Evolutionary conservation across 768 basidiomycete genomes (phyloP), one percentile per base, ranked within the genome.

Genomic region (Exidia glandulosa): DNA sequence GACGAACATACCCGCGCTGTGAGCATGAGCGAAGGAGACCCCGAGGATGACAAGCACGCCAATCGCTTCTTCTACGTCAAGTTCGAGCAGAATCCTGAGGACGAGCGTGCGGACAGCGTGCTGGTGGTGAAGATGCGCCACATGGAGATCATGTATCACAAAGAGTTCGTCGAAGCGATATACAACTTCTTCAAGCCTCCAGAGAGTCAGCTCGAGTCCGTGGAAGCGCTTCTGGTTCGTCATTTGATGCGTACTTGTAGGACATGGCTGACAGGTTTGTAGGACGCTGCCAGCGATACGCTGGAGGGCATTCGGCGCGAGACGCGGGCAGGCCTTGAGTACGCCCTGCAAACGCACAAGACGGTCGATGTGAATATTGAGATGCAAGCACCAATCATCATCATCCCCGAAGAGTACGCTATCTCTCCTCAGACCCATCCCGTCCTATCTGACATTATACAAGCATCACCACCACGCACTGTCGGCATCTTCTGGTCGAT

Each of bases 301-400:
- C 76, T 99, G 2, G 95, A 98, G 68, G 94, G 90, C 4, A 74
- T 99, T 29, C 80, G 94, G 60, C 93, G 93, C 68, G 94, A 97
- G 68, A 98, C 96, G 6, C 76, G 96, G 58, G 90, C 91, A 0
- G 93, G 96, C 16, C 76, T 99, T 58, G 95, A 98, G 74, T 88
- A 88, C 73, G 95, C 95, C 0, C 73, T 99, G 55, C 86, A 94
- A 70, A 85, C 83, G 16, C 94, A 96, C 77, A 95, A 93, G 77
- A 98, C 96, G 1, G 77, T 98, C 48, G 94, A 98, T 69, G 77
- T 99, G n/a, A 89, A 91, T 64, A 83, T 99, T 75, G 94, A 99
- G 67, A 81, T 99, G 79, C 90, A 95, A 66, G 93, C 96, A 0
- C 96, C 96, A 4, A 84, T 99, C 65, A 96, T 99, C 68, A 92